Evolutionary conservation across 2,329 filamentous ascomycete species (phyloP), one percentile per base, ranked within the genome.

Genomic region (Fusarium sp.): DNA sequence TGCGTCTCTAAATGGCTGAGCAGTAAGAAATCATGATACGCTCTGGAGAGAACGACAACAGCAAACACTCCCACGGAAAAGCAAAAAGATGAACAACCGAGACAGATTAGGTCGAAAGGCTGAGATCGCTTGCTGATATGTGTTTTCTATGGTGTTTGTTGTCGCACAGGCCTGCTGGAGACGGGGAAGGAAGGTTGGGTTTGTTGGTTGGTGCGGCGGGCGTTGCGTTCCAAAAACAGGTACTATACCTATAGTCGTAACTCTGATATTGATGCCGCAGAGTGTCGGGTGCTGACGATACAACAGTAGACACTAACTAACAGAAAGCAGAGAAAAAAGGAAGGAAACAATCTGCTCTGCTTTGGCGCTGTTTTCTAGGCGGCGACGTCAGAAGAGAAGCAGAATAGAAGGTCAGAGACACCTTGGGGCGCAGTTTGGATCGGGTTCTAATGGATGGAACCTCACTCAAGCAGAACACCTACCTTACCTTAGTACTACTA

Each of bases 401-500:
- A 62, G 49, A 52, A 52, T 41, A 70, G 62, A 62, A 64, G 59
- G 67, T 62, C 60, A 60, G 69, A 64, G 69, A 62, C 67, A 58
- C 50, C 58, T 71, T 66, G 71, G 58, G 73, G 73, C 73, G 73
- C 73, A 75, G 73, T 57, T 72, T 69, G 55, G 65, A 57, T 67
- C 65, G 58, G 64, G 69, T 59, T 63, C 57, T 52, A 42, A 52
- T 25, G 49, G 49, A 52, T 25, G 49, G 49, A 52, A 52, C 19
- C 41, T 43, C 41, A 43, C 41, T 43, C 21, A 42, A 23, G 60
- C 59, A 37, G 34, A 63, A 52, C 28, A 55, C 45, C 34, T 37
- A 37, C 34, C 18, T 11, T 26, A 26, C 26, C 26, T 37, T 37
- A 37, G 18, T 37, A 37, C 34, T 37, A 37, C 34, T 37, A 37